Evolutionary conservation across 495 filamentous ascomycete species (phyloP).

Genomic region (Penicillium canescens): DNA sequence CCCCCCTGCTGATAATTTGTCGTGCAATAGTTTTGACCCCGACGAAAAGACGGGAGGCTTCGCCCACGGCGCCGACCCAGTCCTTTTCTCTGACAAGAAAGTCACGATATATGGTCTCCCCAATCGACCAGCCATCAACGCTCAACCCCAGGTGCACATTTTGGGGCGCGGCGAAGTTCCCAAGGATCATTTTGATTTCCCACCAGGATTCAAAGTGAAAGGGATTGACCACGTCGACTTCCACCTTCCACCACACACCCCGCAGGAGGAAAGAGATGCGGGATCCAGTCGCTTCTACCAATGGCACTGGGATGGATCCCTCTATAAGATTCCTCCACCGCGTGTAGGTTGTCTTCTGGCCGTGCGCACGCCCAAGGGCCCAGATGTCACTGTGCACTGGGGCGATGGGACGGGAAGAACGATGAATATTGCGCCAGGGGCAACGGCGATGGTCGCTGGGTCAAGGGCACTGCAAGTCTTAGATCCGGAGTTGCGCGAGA

Average conservation of each 20-base stretch:
- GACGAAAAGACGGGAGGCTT: constrained; percentile 25
- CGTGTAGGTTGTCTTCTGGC: constrained; percentile 31
- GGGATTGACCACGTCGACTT: constrained; percentile 28
- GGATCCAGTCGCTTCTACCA: constrained; percentile 30
- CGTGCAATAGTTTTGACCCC: constrained; percentile 15
- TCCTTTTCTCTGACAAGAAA: constrained; percentile 18
- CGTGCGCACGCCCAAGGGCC: constrained; percentile 29
- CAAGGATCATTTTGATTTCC: constrained; percentile 24
- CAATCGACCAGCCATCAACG: constrained; percentile 23
- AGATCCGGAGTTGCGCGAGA: constrained; percentile 17
- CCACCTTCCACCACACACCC: constrained; percentile 28
- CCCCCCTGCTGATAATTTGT: background rate
- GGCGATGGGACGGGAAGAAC: constrained; percentile 29
- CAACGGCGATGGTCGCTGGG: constrained; percentile 30
- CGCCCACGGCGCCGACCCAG: constrained; percentile 25
- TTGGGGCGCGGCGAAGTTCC: constrained; percentile 28
- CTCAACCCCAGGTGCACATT: constrained; percentile 27
- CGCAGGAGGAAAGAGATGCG: constrained; percentile 21
- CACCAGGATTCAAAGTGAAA: constrained; percentile 30
- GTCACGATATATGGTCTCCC: constrained; percentile 26
- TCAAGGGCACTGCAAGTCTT: constrained; percentile 23
- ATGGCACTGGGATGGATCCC: constrained; percentile 30
- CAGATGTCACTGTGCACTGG: constrained; percentile 31
- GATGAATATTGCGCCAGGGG: constrained; percentile 27
- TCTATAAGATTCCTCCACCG: constrained; percentile 27